phyloP scores from a whole-genome alignment of 768 basidiomycete species.

The Hebeloma cylindrosporum region DNA sequence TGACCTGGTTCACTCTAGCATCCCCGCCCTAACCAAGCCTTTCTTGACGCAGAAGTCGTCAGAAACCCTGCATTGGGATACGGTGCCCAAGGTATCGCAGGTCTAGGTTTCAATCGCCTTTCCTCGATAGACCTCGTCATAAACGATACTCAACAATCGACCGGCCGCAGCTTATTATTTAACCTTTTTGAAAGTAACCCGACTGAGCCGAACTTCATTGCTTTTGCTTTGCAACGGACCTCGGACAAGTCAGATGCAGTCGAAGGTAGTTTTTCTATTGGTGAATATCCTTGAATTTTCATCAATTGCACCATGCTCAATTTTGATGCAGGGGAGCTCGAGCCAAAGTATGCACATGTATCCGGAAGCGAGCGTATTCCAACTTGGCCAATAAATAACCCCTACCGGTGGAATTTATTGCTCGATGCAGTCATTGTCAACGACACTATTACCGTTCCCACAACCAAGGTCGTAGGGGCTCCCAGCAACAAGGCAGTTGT shows the following conservation, averaged over 20 bases:
- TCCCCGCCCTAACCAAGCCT: constrained; percentile 70
- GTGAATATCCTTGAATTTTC: constrained; percentile 33
- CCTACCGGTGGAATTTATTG: constrained; percentile 74
- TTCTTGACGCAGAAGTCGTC: constrained; percentile 61
- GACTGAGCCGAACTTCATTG: constrained; percentile 75
- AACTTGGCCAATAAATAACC: constrained; percentile 68
- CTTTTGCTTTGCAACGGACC: constrained; percentile 69
- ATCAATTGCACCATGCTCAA: background rate
- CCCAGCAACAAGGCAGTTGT: constrained; percentile 73
- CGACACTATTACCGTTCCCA: constrained; percentile 48
- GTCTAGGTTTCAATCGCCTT: constrained; percentile 76
- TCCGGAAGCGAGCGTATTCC: constrained; percentile 58
- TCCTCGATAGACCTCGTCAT: constrained; percentile 67
- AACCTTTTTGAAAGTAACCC: constrained; percentile 74
- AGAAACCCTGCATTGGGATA: constrained; percentile 72
- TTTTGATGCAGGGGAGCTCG: constrained; percentile 56
- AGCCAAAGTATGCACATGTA: constrained; percentile 60
- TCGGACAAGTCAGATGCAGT: constrained; percentile 46
- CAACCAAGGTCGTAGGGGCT: constrained; percentile 52
- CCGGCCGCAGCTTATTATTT: constrained; percentile 71
- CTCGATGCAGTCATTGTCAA: constrained; percentile 72
- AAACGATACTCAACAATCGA: constrained; percentile 54
- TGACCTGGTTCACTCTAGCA: constrained; percentile 36
- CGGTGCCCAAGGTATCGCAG: constrained; percentile 70
- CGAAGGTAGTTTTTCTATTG: constrained; percentile 71